These are phyloP conservation scores for Carallia brachiata DNA, from an alignment of 345 rosid genomes.

Conservation along the genomic window DNA sequence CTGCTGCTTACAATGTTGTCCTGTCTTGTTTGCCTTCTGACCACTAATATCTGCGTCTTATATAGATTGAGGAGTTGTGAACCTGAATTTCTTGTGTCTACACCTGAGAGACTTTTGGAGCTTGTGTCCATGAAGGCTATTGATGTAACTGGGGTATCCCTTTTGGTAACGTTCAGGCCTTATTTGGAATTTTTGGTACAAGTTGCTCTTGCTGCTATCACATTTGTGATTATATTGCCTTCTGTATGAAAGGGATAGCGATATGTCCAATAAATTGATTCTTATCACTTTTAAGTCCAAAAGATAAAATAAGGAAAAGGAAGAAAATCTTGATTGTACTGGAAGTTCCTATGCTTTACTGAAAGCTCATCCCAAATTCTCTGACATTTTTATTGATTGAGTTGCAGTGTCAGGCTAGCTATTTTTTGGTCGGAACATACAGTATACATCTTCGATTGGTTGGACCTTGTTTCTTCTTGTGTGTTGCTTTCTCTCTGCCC, in stretches of 20 bases:
- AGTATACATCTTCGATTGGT: too few species aligned
- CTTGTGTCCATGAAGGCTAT: conserved; percentile 66
- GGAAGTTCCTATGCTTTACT: too few species aligned
- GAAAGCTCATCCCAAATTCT: too few species aligned
- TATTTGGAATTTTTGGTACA: neutral
- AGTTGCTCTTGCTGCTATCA: neutral
- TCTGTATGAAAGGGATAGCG: neutral
- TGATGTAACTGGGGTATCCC: conserved; percentile 64
- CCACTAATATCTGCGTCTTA: neutral
- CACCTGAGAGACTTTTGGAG: conserved; percentile 87
- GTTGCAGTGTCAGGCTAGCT: too few species aligned
- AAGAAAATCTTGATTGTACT: too few species aligned
- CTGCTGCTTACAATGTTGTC: neutral
- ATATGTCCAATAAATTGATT: too few species aligned
- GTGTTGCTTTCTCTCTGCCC: too few species aligned
- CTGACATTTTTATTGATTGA: too few species aligned
- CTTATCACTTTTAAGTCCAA: too few species aligned
- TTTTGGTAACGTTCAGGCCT: conserved; percentile 54
- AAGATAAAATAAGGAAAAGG: too few species aligned
- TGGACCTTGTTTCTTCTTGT: too few species aligned
- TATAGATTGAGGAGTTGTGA: conserved; percentile 74
- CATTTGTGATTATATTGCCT: neutral
- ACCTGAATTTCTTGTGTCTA: conserved; percentile 85
- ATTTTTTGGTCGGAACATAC: too few species aligned
- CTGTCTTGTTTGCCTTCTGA: neutral